Evolutionary conservation across 2,329 filamentous ascomycete species (phyloP).

Genomic region (Bipolaris zeicola): DNA sequence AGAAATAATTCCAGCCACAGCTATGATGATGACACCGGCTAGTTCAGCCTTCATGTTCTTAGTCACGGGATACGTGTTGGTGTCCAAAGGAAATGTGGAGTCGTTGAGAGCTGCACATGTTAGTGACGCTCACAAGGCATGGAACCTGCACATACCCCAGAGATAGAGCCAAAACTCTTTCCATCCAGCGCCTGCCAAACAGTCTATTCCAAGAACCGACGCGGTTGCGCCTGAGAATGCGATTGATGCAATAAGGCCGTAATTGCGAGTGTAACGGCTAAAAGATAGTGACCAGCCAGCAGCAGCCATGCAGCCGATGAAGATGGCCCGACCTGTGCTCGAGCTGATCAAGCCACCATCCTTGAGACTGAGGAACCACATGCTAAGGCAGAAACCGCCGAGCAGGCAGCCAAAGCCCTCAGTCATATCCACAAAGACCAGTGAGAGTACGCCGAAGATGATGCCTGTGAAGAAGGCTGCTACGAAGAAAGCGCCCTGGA

Average conservation of each 20-base stretch:
- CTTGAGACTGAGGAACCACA: slow-evolving; percentile 86
- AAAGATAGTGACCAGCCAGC: slow-evolving; percentile 72
- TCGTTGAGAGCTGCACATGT: slow-evolving; percentile 67
- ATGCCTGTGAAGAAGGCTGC: slow-evolving; percentile 74
- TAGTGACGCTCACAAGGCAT: slow-evolving; percentile 13
- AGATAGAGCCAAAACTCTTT: slow-evolving; percentile 97
- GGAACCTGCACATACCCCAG: slow-evolving; percentile 64
- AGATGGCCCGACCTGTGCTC: slow-evolving; percentile 68
- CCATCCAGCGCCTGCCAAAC: slow-evolving; percentile 83
- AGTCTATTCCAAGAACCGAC: slow-evolving; percentile 84
- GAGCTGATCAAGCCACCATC: slow-evolving; percentile 74
- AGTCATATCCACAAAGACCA: slow-evolving; percentile 83
- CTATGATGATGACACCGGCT: slow-evolving; percentile 76
- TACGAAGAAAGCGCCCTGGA: slow-evolving; percentile 87
- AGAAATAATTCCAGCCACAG: slow-evolving; percentile 76
- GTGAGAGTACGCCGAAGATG: slow-evolving; percentile 72
- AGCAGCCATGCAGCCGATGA: slow-evolving; percentile 75
- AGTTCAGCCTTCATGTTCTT: slow-evolving; percentile 85
- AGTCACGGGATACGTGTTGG: slow-evolving; percentile 81
- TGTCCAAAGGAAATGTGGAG: slow-evolving; percentile 74
- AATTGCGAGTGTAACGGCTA: slow-evolving; percentile 75
- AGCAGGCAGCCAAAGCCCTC: slow-evolving; percentile 85
- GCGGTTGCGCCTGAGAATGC: slow-evolving; percentile 83
- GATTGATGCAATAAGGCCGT: slow-evolving; percentile 75
- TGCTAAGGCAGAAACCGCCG: slow-evolving; percentile 81